Evolutionary conservation across 129 eudicot species (phyloP), one percentile per base, ranked within the genome.

Genomic region (Tagetes patula): DNA sequence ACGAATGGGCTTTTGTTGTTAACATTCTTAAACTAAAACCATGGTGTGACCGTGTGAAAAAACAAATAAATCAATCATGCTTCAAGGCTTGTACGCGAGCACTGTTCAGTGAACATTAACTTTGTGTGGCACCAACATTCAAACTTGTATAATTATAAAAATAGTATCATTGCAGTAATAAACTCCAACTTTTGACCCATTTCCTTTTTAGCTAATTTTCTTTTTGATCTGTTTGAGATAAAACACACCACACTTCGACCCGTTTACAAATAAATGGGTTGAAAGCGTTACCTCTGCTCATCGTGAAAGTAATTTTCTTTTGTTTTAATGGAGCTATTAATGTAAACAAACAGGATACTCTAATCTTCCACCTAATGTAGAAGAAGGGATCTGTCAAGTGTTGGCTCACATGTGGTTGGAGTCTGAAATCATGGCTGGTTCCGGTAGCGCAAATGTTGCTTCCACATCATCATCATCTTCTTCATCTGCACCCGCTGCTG

Each of bases 321-420:
- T 67, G 33, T 76, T 76, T 36, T 59, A 27, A 70, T 70, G 7
- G 38, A 70, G 55, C 8, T 20, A 49, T 3, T 39, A 50, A 64
- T 53, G 42, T 20, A 64, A 70, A 71, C 65, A 52, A 53, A 72
- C 77, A 81, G 84, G 81, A 42, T 75, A 62, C 68, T 70, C 69
- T 43, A 81, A 70, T 67, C 81, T 81, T 75, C 77, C 77, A 12
- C 77, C 84, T 36, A 49, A 81, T 27, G 84, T 81, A 4, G 84
- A 81, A 75, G 81, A 70, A 81, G 81, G 84, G 20, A 81, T 81
- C 14, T 75, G 84, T 56, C 81, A 75, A 75, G 81, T 81, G 61
- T 10, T 81, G 6, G 80, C 77, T 42, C 81, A 81, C 77, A 69
- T 75, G 81, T 81, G 84, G 84, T 54, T 81, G 49, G 81, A 75